phyloP scores from a whole-genome alignment of 352 stramenopile species.

The Phytophthora boehmeriae region DNA sequence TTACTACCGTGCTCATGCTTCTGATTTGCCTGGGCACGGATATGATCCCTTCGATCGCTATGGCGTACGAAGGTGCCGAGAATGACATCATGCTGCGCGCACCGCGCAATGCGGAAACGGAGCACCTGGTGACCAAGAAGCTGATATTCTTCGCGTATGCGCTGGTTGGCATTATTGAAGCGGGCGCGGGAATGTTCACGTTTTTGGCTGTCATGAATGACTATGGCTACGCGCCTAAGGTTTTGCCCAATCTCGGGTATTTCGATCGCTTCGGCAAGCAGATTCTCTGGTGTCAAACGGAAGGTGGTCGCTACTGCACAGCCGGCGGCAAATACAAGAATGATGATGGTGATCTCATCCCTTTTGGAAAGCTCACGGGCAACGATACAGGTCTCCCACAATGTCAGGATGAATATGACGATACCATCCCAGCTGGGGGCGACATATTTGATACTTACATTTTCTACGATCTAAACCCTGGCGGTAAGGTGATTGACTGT shows the following conservation, averaged over 20 bases:
- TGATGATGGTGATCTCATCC: slow-evolving; percentile 26
- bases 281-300: slow-evolving; percentile 80
- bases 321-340: slow-evolving; percentile 67
- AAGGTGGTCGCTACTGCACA: slow-evolving; percentile 66
- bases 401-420: slow-evolving; percentile 56
- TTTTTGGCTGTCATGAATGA: slow-evolving; percentile 91
- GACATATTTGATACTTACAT: slow-evolving; percentile 78
- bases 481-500: slow-evolving; percentile 81
- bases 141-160: slow-evolving; percentile 89
- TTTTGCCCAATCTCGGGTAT: slow-evolving; percentile 85
- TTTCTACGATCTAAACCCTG: slow-evolving; percentile 72
- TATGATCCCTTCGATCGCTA: slow-evolving; percentile 93
- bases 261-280: slow-evolving; percentile 88
- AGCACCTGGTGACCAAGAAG: slow-evolving; percentile 91
- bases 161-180: slow-evolving; percentile 90
- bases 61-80: slow-evolving; percentile 91
- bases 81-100: slow-evolving; percentile 89
- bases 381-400: slow-evolving; percentile 38
- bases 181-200: slow-evolving; percentile 86
- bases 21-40: slow-evolving; percentile 92
- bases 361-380: slow-evolving; percentile 30
- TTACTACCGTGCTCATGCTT: slow-evolving; percentile 93
- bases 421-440: slow-evolving; percentile 51
- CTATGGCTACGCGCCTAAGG: slow-evolving; percentile 83
- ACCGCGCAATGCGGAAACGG: slow-evolving; percentile 76